Conservation (phyloP, 352 stramenopile genomes). For the Phytopythium chamaehyphon region DNA sequence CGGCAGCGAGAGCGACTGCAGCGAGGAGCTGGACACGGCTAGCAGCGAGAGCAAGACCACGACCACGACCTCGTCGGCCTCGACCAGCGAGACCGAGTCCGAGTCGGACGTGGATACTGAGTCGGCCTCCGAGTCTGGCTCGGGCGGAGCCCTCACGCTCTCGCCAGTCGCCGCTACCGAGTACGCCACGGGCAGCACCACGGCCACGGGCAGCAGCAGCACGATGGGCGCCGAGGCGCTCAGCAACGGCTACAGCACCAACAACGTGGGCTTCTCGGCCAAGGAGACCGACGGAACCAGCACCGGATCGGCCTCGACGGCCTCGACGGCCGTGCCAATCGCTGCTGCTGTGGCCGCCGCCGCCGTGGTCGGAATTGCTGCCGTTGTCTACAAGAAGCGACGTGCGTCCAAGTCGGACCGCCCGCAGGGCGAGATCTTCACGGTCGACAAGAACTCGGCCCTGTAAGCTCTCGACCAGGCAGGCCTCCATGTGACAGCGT, state of each 20-base stretch:
- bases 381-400: constrained; percentile 62
- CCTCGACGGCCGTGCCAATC: constrained; percentile 14
- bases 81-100: constrained; percentile 6
- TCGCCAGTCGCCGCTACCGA: constrained; percentile 22
- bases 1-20: too few relatives aligned
- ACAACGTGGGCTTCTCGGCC: constrained; percentile 7
- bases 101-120: not conserved
- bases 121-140: constrained; percentile 8
- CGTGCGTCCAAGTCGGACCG: constrained; percentile 46
- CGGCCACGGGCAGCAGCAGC: constrained; percentile 14
- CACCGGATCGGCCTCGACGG: not conserved
- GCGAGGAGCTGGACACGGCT: constrained; percentile 19
- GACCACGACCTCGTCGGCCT: too few relatives aligned
- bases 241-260: constrained; percentile 7
- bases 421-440: constrained; percentile 65
- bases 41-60: constrained; percentile 22
- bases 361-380: constrained; percentile 42
- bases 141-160: constrained; percentile 23
- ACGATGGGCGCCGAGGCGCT: constrained; percentile 10
- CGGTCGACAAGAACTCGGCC: constrained; percentile 70
- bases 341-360: constrained; percentile 29
- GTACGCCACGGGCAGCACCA: constrained; percentile 25
- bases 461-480: constrained; percentile 53
- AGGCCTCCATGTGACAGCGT: constrained; percentile 9
- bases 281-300: constrained; percentile 7